A percentile compares a stretch with the other conserved stretches of the same genome.
phyloP scores from a whole-genome alignment of 163 green algal genomes.

The Chloromonas sp. region DNA sequence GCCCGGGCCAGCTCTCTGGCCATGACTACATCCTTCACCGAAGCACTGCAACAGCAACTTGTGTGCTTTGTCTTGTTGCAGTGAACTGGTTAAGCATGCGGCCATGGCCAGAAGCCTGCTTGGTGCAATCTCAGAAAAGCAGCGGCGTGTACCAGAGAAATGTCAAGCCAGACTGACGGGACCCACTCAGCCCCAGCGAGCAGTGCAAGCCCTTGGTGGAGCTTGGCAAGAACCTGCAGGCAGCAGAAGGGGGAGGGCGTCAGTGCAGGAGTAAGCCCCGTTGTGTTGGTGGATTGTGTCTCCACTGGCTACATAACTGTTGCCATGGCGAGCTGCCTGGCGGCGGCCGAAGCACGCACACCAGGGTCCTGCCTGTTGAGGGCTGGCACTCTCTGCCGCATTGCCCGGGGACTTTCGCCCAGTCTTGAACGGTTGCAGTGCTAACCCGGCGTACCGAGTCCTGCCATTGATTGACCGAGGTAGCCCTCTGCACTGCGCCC shows the following conservation, averaged over 20 bases:
- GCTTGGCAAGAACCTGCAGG: neutral
- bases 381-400: constrained; percentile 90
- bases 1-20: no score
- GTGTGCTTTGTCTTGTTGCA: no score
- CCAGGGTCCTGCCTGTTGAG: constrained; percentile 67
- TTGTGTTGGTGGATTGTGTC: constrained; percentile 81
- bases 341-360: constrained; percentile 24
- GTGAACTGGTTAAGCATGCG: no score
- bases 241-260: constrained; percentile 37
- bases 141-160: no score
- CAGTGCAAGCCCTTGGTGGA: no score
- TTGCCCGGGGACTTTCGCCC: constrained; percentile 95
- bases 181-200: no score
- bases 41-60: no score
- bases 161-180: no score
- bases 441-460: constrained; percentile 9
- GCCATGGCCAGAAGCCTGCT: no score
- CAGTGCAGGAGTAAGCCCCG: constrained; percentile 95
- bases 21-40: no score
- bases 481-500: constrained; percentile 80
- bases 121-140: no score
- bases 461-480: constrained; percentile 51
- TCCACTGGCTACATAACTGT: constrained; percentile 93
- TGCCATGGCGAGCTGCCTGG: constrained; percentile 82
- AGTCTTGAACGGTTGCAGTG: constrained; percentile 42